Conservation (phyloP, 768 basidiomycete species). For the Hemileccinum impolitum region DNA sequence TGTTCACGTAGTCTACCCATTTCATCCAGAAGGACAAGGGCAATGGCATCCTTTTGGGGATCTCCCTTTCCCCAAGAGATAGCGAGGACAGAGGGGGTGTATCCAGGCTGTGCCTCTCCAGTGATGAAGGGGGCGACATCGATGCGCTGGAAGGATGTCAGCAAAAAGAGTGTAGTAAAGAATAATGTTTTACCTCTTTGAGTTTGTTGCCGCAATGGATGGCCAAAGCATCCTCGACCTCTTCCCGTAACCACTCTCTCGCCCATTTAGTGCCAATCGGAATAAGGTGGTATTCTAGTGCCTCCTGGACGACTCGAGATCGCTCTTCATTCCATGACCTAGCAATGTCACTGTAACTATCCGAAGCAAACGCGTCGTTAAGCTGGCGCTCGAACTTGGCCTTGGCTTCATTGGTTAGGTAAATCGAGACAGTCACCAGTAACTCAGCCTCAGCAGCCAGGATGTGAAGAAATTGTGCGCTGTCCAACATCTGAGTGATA, state of each 20-base stretch:
- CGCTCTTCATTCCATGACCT: conserved; percentile 91
- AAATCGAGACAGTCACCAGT: conserved; percentile 73
- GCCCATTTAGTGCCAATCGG: conserved; percentile 86
- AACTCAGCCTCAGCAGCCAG: conserved; percentile 88
- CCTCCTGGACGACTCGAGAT: conserved; percentile 71
- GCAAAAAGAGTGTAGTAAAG: neutral
- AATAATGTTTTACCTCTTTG: conserved; percentile 53
- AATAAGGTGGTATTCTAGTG: conserved; percentile 76
- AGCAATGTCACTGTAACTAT: conserved; percentile 80
- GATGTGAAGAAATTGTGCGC: conserved; percentile 85
- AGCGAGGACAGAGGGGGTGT: conserved; percentile 77
- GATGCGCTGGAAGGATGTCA: conserved; percentile 55
- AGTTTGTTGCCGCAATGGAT: conserved; percentile 63
- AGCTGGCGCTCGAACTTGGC: conserved; percentile 71
- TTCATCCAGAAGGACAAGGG: conserved; percentile 81
- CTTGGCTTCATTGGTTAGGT: conserved; percentile 58
- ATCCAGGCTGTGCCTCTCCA: conserved; percentile 61
- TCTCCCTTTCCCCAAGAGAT: conserved; percentile 96
- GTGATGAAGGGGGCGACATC: conserved; percentile 75
- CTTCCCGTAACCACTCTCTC: conserved; percentile 83
- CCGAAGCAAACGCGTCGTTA: conserved; percentile 79
- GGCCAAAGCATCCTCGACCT: conserved; percentile 84
- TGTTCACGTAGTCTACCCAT: conserved; percentile 90
- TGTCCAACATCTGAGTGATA: conserved; percentile 61
- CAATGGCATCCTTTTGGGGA: conserved; percentile 85